Percentiles rank a stretch among this genome's conserved stretches.
phyloP scores from a whole-genome alignment of 371 early-diverging fungal species.

The Syncephalastrum racemosum region DNA sequence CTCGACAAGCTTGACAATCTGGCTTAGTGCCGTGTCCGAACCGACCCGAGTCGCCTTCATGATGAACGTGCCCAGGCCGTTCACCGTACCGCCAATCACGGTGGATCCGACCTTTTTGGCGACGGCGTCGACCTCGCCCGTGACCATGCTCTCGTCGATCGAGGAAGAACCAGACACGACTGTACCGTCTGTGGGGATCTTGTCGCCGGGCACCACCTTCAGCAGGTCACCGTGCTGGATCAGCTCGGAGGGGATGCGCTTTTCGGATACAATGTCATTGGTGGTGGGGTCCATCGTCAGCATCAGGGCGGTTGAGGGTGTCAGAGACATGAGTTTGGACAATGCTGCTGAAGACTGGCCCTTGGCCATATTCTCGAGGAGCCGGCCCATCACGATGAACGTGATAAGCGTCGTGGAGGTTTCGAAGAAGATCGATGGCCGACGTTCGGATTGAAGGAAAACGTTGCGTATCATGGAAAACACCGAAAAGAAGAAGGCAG shows the following conservation, averaged over 20 bases:
- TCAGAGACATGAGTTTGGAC: conserved; percentile 82
- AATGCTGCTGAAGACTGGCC: conserved; percentile 89
- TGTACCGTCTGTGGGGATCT: conserved; percentile 92
- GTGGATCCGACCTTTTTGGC: conserved; percentile 64
- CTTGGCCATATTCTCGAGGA: conserved; percentile 93
- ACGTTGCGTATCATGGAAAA: conserved; percentile 59
- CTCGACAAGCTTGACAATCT: conserved; percentile 89
- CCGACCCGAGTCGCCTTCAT: conserved; percentile 80
- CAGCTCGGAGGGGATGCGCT: conserved; percentile 80
- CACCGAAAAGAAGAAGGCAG: conserved; percentile 78
- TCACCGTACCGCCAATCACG: conserved; percentile 94
- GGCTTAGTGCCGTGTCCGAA: conserved; percentile 77
- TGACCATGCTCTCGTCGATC: conserved; percentile 97
- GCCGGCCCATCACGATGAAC: conserved; percentile 89
- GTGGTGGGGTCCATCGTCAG: conserved; percentile 34
- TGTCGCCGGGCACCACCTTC: conserved; percentile 91
- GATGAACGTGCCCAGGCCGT: conserved; percentile 74
- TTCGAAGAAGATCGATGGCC: conserved; percentile 89
- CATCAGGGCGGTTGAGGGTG: conserved; percentile 68
- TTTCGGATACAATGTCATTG: conserved; percentile 56
- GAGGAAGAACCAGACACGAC: conserved; percentile 80
- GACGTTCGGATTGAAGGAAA: conserved; percentile 38
- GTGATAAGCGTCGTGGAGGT: conserved; percentile 88
- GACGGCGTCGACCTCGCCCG: conserved; percentile 96
- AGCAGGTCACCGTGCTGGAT: conserved; percentile 83